These are phyloP conservation scores for Starmerella cellae DNA, from an alignment of 805 yeast genomes.

Conservation along the genomic window DNA sequence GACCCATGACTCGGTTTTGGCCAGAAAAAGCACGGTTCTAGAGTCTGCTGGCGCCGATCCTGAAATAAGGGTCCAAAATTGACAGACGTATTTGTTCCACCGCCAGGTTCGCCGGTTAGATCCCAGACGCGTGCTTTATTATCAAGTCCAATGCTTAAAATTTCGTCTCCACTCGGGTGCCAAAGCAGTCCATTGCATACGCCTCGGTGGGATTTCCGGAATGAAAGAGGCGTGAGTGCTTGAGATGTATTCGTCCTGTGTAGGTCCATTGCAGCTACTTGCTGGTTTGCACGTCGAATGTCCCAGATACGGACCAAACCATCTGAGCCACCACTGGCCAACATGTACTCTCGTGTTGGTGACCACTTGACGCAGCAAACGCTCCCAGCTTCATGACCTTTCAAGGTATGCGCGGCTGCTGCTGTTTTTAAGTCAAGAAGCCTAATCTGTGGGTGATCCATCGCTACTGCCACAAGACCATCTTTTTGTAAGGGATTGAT, in stretches of 20 bases:
- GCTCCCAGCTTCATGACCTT: conserved; percentile 43
- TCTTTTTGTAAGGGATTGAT: conserved; percentile 35
- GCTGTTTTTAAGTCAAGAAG: conserved; percentile 62
- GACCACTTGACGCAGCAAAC: conserved; percentile 60
- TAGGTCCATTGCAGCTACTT: conserved; percentile 52
- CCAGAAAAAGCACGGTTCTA: conserved; percentile 36
- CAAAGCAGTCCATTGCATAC: conserved; percentile 70
- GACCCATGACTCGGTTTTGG: conserved; percentile 21
- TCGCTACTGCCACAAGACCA: conserved; percentile 55
- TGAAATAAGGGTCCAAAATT: conserved; percentile 70
- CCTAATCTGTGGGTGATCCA: conserved; percentile 55
- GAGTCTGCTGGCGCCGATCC: conserved; percentile 45
- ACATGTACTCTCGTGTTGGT: conserved; percentile 44
- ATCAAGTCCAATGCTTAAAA: conserved; percentile 64
- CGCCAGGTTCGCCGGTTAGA: conserved; percentile 33
- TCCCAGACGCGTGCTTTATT: conserved; percentile 76
- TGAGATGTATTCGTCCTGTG: conserved; percentile 30
- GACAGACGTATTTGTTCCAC: conserved; percentile 44
- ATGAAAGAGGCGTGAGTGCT: conserved; percentile 23
- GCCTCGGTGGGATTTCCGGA: conserved; percentile 55
- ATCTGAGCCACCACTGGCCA: conserved; percentile 70
- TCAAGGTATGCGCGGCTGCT: conserved; percentile 57
- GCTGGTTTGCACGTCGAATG: conserved; percentile 51
- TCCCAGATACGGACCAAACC: conserved; percentile 84
- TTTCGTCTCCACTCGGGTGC: conserved; percentile 49